A percentile compares a stretch with the other conserved stretches of the same genome.
These are phyloP conservation scores for Sphaerostilbella broomeana DNA, from an alignment of 2,329 filamentous ascomycete species.

Conservation along the genomic window DNA sequence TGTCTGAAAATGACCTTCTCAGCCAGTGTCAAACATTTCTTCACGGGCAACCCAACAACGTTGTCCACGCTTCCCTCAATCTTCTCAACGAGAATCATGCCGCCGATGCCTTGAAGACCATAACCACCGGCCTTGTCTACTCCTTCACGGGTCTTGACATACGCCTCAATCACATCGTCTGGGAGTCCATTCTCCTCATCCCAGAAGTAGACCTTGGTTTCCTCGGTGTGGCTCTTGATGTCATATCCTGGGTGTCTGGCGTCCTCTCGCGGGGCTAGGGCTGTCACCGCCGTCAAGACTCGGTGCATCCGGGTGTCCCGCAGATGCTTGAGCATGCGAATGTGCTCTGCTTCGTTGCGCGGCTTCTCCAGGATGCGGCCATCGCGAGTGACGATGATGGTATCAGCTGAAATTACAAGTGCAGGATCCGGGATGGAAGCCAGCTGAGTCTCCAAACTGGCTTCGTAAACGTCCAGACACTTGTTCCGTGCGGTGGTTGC, in stretches of 20 bases:
- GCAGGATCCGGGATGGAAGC: constrained; percentile 59
- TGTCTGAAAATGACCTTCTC: constrained; percentile 81
- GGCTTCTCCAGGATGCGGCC: constrained; percentile 90
- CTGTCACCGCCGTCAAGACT: constrained; percentile 78
- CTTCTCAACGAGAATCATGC: constrained; percentile 78
- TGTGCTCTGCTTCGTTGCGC: constrained; percentile 69
- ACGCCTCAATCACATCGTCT: constrained; percentile 76
- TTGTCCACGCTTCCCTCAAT: constrained; percentile 91
- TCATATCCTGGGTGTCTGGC: constrained; percentile 80
- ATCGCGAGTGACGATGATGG: constrained; percentile 69
- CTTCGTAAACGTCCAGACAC: constrained; percentile 62
- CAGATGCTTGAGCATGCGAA: constrained; percentile 74
- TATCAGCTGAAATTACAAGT: constrained; percentile 85
- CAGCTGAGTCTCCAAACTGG: constrained; percentile 36
- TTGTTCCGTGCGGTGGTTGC: constrained; percentile 80
- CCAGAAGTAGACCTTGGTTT: constrained; percentile 87
- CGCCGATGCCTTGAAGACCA: constrained; percentile 82
- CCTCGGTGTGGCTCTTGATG: constrained; percentile 74
- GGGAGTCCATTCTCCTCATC: constrained; percentile 47
- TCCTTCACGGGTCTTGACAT: constrained; percentile 80
- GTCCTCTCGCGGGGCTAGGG: constrained; percentile 75
- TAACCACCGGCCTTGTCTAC: constrained; percentile 96
- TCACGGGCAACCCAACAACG: constrained; percentile 82
- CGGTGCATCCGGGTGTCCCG: constrained; percentile 72
- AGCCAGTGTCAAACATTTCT: constrained; percentile 70